Percentiles rank a stretch among this genome's conserved stretches.
Evolutionary conservation across 1,284 basidiomycete species (phyloP).

Genomic region (Paramarasmius palmivorus): DNA sequence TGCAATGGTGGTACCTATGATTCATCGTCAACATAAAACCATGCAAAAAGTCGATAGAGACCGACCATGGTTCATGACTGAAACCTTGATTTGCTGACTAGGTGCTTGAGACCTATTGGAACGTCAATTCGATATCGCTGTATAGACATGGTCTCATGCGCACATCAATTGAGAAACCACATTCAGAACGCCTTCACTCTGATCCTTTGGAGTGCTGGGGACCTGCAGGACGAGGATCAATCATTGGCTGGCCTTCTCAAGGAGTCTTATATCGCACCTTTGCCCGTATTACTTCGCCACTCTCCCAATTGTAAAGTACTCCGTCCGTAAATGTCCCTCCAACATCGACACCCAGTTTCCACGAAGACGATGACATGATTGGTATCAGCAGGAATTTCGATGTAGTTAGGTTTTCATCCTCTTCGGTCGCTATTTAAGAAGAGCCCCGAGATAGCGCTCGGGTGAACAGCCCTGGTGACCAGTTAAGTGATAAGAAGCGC

Average conservation of each 20-base stretch:
- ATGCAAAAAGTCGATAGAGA: not conserved
- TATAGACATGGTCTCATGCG: not conserved
- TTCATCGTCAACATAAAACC: not conserved
- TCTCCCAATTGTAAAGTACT: conserved; percentile 22
- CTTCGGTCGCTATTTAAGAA: too few species aligned
- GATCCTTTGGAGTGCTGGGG: conserved; percentile 25
- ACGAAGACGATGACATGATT: not conserved
- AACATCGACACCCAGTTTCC: conserved; percentile 25
- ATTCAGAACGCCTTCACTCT: conserved; percentile 23
- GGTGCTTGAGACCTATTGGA: not conserved
- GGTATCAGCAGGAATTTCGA: not conserved
- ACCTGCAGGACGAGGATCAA: conserved; percentile 8
- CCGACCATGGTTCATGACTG: conserved; percentile 21
- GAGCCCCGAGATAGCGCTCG: too few species aligned
- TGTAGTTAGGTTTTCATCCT: too few species aligned
- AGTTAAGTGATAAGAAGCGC: too few species aligned
- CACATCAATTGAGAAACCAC: conserved; percentile 7
- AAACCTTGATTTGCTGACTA: conserved; percentile 6
- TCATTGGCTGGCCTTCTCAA: not conserved
- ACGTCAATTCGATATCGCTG: not conserved
- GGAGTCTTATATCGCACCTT: conserved; percentile 17
- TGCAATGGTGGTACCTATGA: conserved; percentile 25
- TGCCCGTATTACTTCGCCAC: conserved; percentile 23
- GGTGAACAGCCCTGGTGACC: too few species aligned
- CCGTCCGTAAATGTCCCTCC: conserved; percentile 29